Percentiles rank a stretch among this genome's conserved stretches.
Evolutionary conservation across 768 basidiomycete genomes (phyloP).

Genomic region (Dentipellis fragilis): DNA sequence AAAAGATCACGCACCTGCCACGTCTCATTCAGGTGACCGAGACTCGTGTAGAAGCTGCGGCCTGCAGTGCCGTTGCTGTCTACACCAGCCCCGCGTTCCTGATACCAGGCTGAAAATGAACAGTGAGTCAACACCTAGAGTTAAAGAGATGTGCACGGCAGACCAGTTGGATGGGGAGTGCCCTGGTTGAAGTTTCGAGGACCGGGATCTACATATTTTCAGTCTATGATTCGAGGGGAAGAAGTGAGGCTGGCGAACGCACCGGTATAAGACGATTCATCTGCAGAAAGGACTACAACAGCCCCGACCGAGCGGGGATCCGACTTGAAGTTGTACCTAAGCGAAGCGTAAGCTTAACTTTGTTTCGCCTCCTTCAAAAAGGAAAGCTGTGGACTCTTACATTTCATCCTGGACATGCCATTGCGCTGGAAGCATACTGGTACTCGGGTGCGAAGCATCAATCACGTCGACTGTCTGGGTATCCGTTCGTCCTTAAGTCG

Average conservation of each 20-base stretch:
- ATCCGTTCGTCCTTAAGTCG: neutral
- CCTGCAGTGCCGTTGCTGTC: constrained; percentile 41
- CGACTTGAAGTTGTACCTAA: constrained; percentile 36
- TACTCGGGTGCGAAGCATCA: constrained; percentile 34
- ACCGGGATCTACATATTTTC: constrained; percentile 28
- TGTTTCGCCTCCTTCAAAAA: no score
- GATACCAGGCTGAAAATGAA: constrained; percentile 64
- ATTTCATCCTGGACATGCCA: constrained; percentile 28
- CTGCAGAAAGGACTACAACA: constrained; percentile 33
- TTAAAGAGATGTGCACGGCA: constrained; percentile 8
- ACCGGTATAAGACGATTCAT: constrained; percentile 34
- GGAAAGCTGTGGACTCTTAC: constrained; percentile 17
- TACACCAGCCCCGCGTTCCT: constrained; percentile 63
- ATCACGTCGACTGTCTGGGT: constrained; percentile 28
- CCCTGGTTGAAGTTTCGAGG: constrained; percentile 53
- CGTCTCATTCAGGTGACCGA: constrained; percentile 73
- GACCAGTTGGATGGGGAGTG: constrained; percentile 69
- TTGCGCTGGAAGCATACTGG: constrained; percentile 24
- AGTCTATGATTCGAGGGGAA: no score
- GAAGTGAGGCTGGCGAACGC: neutral
- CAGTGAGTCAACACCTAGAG: neutral
- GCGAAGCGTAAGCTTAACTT: neutral
- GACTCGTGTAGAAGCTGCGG: constrained; percentile 75
- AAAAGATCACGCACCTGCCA: constrained; percentile 45
- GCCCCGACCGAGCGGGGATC: constrained; percentile 37